Evolutionary conservation across 2,329 filamentous ascomycete genomes (phyloP).

Genomic region (Arachnomyces sp.): DNA sequence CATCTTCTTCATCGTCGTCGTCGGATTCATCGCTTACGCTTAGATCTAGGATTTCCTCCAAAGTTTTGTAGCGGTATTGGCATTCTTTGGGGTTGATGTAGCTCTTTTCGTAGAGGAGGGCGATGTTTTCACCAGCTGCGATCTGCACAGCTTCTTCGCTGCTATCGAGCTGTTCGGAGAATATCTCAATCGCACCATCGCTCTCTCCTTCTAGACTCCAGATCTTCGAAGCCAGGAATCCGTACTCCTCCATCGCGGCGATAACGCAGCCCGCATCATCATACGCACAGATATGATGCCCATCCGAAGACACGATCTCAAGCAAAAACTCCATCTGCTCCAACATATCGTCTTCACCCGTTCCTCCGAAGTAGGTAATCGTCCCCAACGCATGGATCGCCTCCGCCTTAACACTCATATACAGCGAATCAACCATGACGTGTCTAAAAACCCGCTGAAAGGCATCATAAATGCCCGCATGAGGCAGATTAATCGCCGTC

Average conservation of each 20-base stretch:
- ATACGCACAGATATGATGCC: slow-evolving; percentile 59
- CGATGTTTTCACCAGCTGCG: slow-evolving; percentile 70
- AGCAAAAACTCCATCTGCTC: slow-evolving; percentile 68
- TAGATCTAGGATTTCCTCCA: slow-evolving; percentile 39
- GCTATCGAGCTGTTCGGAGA: slow-evolving; percentile 78
- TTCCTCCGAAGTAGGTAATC: slow-evolving; percentile 68
- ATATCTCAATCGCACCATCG: slow-evolving; percentile 65
- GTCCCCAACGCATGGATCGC: slow-evolving; percentile 67
- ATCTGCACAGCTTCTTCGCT: slow-evolving; percentile 64
- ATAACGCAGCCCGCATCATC: slow-evolving; percentile 64
- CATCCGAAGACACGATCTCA: slow-evolving; percentile 72
- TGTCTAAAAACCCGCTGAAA: slow-evolving; percentile 52
- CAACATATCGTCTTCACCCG: slow-evolving; percentile 56
- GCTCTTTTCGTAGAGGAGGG: slow-evolving; percentile 69
- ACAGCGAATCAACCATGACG: slow-evolving; percentile 58
- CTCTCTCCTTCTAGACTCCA: slow-evolving; percentile 65
- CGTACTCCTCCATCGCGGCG: slow-evolving; percentile 70
- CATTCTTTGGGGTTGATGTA: slow-evolving; percentile 45
- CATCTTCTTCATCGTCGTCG: slow-evolving; percentile 35
- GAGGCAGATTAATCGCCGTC: slow-evolving; percentile 59
- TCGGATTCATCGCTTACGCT: slow-evolving; percentile 29
- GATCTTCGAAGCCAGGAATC: slow-evolving; percentile 67
- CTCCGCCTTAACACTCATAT: slow-evolving; percentile 55
- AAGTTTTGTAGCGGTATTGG: too few relatives aligned
- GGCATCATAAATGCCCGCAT: slow-evolving; percentile 57